Evolutionary conservation across 2,329 filamentous ascomycete species (phyloP).

Genomic region (Penicillium sp.): DNA sequence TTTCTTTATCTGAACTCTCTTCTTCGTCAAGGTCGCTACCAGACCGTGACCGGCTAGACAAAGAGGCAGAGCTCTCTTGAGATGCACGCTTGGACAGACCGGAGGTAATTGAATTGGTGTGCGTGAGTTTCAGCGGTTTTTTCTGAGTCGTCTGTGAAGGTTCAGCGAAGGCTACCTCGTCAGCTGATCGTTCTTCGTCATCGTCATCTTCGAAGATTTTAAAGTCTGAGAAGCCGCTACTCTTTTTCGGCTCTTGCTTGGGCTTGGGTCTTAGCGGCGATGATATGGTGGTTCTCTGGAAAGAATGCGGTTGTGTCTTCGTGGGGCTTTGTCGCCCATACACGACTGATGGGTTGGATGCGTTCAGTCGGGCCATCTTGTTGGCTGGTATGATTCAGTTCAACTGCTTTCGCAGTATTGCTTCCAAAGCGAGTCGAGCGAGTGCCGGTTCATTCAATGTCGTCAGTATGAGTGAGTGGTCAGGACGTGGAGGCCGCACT

Average conservation of each 20-base stretch:
- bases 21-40: slow-evolving; percentile 18
- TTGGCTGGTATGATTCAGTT: neutral
- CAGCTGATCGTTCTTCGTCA: slow-evolving; percentile 5
- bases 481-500: too few species aligned
- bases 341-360: slow-evolving; percentile 9
- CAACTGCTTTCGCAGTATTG: neutral
- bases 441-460: too few species aligned
- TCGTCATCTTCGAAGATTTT: slow-evolving; percentile 15
- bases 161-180: slow-evolving; percentile 4
- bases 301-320: neutral
- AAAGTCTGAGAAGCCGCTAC: slow-evolving; percentile 1
- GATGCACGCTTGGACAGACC: slow-evolving; percentile 11
- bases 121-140: slow-evolving; percentile 10
- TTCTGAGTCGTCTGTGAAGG: neutral
- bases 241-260: neutral
- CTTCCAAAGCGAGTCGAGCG: too few species aligned
- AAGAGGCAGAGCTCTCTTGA: slow-evolving; percentile 10
- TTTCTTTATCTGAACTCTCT: slow-evolving; percentile 16
- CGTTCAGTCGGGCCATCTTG: slow-evolving; percentile 18
- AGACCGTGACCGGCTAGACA: slow-evolving; percentile 20
- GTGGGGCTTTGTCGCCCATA: slow-evolving; percentile 5
- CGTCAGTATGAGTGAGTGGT: too few species aligned
- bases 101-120: slow-evolving; percentile 14
- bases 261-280: slow-evolving; percentile 9
- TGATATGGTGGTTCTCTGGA: slow-evolving; percentile 1